phyloP scores from a whole-genome alignment of 169 alveolate genomes.

The Cryptosporidium tyzzeri region DNA sequence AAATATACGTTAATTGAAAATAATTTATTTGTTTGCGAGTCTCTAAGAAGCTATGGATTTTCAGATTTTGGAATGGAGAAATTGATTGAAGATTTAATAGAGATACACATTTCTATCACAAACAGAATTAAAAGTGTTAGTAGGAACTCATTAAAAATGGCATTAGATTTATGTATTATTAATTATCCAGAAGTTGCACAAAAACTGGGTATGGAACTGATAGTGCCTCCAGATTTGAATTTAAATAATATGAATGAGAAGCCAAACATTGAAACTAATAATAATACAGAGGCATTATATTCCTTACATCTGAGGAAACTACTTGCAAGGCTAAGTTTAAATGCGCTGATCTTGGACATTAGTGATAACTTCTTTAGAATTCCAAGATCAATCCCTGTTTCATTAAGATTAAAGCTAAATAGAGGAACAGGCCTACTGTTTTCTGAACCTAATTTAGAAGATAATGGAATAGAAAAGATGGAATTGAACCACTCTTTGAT shows the following conservation, averaged over 20 bases:
- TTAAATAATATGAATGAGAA: conserved; percentile 19
- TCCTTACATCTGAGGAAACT: conserved; percentile 1
- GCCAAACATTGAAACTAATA: conserved; percentile 11
- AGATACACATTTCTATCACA: conserved; percentile 23
- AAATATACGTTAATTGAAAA: conserved; percentile 43
- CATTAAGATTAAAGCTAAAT: conserved; percentile 30
- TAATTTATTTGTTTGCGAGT: conserved; percentile 20
- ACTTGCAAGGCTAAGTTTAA: conserved; percentile 64
- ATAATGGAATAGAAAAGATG: conserved; percentile 11
- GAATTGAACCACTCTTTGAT: neutral
- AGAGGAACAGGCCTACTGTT: conserved; percentile 54
- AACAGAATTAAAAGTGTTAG: conserved; percentile 50
- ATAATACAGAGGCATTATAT: conserved; percentile 20
- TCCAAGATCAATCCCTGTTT: conserved; percentile 47
- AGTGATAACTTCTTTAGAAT: conserved; percentile 63
- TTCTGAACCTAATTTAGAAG: conserved; percentile 35
- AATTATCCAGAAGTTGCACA: conserved; percentile 74
- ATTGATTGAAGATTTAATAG: conserved; percentile 62
- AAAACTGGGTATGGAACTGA: conserved; percentile 54
- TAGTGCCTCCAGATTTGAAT: conserved; percentile 24
- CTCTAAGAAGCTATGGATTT: conserved; percentile 62
- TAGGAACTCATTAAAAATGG: conserved; percentile 42
- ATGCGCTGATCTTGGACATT: conserved; percentile 61
- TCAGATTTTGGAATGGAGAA: conserved; percentile 49
- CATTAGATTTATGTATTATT: conserved; percentile 42